Percentiles rank a stretch among this genome's conserved stretches.
These are phyloP conservation scores for Sungouiozyma intestinalis DNA, from an alignment of 805 yeast species.

Conservation along the genomic window DNA sequence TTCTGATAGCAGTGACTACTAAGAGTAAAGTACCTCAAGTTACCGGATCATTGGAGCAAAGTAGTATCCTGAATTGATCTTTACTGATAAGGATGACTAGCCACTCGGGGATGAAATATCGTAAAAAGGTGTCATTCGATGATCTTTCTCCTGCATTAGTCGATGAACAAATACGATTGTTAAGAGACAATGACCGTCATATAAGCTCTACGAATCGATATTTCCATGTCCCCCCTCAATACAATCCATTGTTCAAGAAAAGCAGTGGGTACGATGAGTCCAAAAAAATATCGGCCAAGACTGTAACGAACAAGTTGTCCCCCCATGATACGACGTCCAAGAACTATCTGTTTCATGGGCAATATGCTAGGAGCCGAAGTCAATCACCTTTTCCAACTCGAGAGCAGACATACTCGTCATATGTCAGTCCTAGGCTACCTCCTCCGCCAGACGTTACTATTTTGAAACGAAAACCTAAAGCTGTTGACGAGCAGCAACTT, in stretches of 20 bases:
- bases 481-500: conserved; percentile 10
- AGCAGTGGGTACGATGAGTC: neutral
- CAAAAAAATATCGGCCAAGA: neutral
- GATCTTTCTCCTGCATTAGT: conserved; percentile 23
- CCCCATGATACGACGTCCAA: neutral
- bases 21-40: too few relatives aligned
- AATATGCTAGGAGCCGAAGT: conserved; percentile 8
- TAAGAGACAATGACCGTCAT: conserved; percentile 13
- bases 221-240: conserved; percentile 26
- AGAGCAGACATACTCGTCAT: neutral
- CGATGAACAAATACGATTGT: conserved; percentile 20
- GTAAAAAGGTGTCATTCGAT: conserved; percentile 26
- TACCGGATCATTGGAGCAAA: too few relatives aligned
- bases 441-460: conserved; percentile 20
- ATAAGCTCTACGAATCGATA: conserved; percentile 18
- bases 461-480: conserved; percentile 6
- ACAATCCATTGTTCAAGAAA: conserved; percentile 15
- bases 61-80: too few relatives aligned
- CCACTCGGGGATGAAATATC: conserved; percentile 6
- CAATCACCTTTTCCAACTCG: conserved; percentile 7
- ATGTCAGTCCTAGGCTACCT: conserved; percentile 11
- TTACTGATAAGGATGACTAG: neutral
- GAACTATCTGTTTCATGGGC: neutral
- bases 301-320: neutral
- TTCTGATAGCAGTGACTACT: too few relatives aligned